A percentile compares a stretch with the other conserved stretches of the same genome.
phyloP scores from a whole-genome alignment of 768 basidiomycete genomes.

The Leccinellum luteum region DNA sequence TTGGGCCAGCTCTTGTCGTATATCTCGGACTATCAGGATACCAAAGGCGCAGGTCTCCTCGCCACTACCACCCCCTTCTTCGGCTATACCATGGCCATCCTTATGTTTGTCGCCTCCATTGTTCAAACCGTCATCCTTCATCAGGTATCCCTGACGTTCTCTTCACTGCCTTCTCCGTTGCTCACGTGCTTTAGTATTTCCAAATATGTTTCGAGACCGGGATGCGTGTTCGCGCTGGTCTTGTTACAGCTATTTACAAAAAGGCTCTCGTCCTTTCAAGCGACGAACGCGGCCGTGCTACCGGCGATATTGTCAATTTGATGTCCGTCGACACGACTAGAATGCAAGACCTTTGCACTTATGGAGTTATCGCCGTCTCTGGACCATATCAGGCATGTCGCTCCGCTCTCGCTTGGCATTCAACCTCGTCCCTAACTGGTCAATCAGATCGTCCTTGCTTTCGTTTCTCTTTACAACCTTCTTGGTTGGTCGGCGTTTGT shows the following conservation, averaged over 20 bases:
- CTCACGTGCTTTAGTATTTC: constrained; percentile 59
- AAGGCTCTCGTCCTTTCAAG: constrained; percentile 86
- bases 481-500: constrained; percentile 91
- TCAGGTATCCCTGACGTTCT: constrained; percentile 45
- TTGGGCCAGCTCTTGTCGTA: constrained; percentile 77
- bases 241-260: constrained; percentile 81
- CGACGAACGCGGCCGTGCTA: constrained; percentile 75
- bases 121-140: constrained; percentile 77
- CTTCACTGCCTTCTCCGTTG: background rate
- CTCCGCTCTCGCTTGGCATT: background rate
- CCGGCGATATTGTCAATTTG: constrained; percentile 92
- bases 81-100: constrained; percentile 71
- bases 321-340: constrained; percentile 86
- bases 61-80: constrained; percentile 42
- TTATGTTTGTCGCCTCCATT: constrained; percentile 83
- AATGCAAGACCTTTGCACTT: constrained; percentile 78
- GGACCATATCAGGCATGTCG: constrained; percentile 75
- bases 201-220: constrained; percentile 80
- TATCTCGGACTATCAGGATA: constrained; percentile 71
- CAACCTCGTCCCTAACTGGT: background rate
- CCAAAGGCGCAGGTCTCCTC: constrained; percentile 32
- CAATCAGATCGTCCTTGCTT: constrained; percentile 75
- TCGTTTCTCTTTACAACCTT: constrained; percentile 84
- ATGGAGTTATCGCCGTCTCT: constrained; percentile 80
- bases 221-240: constrained; percentile 91